Percentiles rank a stretch among this genome's conserved stretches.
phyloP scores from a whole-genome alignment of 331 rosid genomes.

The Acacia concinna region DNA sequence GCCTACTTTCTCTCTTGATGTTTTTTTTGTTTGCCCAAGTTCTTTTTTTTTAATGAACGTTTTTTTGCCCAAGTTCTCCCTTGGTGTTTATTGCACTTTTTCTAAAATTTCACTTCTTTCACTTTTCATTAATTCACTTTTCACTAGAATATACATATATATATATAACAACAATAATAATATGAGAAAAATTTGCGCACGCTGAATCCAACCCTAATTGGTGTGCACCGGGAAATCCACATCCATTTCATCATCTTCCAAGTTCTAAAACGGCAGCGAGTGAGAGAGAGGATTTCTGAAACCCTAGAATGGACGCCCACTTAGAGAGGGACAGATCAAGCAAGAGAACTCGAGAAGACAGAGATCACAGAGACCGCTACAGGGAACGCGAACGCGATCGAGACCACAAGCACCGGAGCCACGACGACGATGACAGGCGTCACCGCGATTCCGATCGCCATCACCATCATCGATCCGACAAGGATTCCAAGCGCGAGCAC shows the following conservation, averaged over 20 bases:
- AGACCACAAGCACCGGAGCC: constrained; percentile 49
- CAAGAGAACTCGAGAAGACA: constrained; percentile 57
- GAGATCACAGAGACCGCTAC: constrained; percentile 47
- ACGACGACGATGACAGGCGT: constrained; percentile 41
- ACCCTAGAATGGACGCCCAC: constrained; percentile 62
- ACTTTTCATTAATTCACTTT: too few species aligned
- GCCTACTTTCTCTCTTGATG: too few species aligned
- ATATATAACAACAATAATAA: too few species aligned
- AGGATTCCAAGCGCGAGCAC: constrained; percentile 50
- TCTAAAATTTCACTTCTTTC: too few species aligned
- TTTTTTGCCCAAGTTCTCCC: too few species aligned
- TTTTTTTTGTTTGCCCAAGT: too few species aligned
- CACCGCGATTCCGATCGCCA: constrained; percentile 49
- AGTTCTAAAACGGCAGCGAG: background rate
- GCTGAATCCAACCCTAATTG: background rate
- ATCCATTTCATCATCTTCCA: background rate
- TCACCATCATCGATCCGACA: constrained; percentile 53
- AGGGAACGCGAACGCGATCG: constrained; percentile 54
- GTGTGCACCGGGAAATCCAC: background rate
- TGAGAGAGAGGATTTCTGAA: constrained; percentile 20
- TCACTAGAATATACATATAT: too few species aligned
- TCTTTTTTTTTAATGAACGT: too few species aligned
- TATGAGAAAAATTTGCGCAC: background rate
- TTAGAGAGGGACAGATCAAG: constrained; percentile 57
- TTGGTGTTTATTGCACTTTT: too few species aligned